phyloP scores from a whole-genome alignment of 2,329 filamentous ascomycete genomes.

The Fusarium humuli region DNA sequence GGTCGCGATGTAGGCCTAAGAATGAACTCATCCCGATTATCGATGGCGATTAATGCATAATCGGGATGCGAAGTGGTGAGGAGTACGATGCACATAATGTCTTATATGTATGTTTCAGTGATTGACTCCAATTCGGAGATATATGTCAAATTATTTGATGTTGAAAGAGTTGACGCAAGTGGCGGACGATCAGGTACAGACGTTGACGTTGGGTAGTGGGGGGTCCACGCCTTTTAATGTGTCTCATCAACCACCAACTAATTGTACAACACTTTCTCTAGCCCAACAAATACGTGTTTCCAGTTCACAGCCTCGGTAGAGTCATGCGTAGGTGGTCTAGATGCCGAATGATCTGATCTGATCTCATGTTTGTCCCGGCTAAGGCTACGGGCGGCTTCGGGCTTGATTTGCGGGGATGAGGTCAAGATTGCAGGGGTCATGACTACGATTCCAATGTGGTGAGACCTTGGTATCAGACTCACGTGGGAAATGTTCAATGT shows the following conservation, averaged over 20 bases:
- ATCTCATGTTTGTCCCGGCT: constrained; percentile 1
- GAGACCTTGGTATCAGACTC: neutral
- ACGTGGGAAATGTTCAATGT: neutral
- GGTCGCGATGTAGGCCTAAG: constrained; percentile 72
- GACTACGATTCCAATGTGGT: neutral
- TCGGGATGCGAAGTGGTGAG: constrained; percentile 80
- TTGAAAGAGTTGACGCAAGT: constrained; percentile 29
- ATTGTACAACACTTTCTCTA: constrained; percentile 9
- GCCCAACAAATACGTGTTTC: constrained; percentile 17
- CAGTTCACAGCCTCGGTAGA: constrained; percentile 38
- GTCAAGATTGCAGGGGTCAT: neutral
- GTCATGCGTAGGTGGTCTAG: neutral
- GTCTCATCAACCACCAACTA: no score
- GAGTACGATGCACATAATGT: constrained; percentile 79
- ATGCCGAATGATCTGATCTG: constrained; percentile 40
- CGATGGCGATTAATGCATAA: constrained; percentile 79
- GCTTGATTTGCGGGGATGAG: constrained; percentile 28
- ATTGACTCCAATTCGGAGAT: constrained; percentile 3
- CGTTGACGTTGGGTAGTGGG: neutral
- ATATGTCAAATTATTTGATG: constrained; percentile 1
- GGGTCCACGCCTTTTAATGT: constrained; percentile 37
- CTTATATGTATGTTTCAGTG: neutral
- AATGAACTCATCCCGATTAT: constrained; percentile 83
- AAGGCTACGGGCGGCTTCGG: constrained; percentile 39
- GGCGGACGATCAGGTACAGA: constrained; percentile 4